A percentile compares a stretch with the other conserved stretches of the same genome.
Evolutionary conservation across 1,284 basidiomycete species (phyloP).

Genomic region (Violaceomyces palustris): DNA sequence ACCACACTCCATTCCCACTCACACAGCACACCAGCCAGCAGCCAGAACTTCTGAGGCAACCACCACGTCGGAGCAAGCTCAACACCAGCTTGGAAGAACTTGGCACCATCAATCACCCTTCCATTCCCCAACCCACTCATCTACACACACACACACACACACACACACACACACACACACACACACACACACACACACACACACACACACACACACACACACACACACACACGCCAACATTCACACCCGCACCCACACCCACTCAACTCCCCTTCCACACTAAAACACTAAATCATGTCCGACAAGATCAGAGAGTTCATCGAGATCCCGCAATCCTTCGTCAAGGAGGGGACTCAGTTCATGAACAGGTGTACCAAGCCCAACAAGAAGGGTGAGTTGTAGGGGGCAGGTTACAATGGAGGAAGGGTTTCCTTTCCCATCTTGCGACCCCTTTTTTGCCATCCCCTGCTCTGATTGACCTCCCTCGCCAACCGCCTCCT

Average conservation of each 20-base stretch:
- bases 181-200: too few species aligned
- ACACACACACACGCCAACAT: not conserved
- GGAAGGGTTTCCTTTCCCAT: not conserved
- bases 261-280: not conserved
- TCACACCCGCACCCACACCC: not conserved
- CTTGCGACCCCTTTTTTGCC: too few species aligned
- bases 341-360: slow-evolving; percentile 92
- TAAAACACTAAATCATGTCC: slow-evolving; percentile 60
- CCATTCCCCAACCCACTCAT: not conserved
- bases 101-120: too few species aligned
- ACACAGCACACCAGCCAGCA: too few species aligned
- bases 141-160: not conserved
- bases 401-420: too few species aligned
- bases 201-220: too few species aligned
- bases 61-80: too few species aligned
- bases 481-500: not conserved
- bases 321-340: slow-evolving; percentile 85
- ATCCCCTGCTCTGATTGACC: not conserved
- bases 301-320: slow-evolving; percentile 85
- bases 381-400: slow-evolving; percentile 75
- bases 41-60: too few species aligned
- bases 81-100: too few species aligned
- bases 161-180: too few species aligned
- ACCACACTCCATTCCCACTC: too few species aligned
- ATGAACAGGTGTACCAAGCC: slow-evolving; percentile 96